Percentiles rank a stretch among this genome's conserved stretches.
These are phyloP conservation scores for Colletotrichum echinochloae DNA, from an alignment of 2,329 filamentous ascomycete genomes.

Conservation along the genomic window DNA sequence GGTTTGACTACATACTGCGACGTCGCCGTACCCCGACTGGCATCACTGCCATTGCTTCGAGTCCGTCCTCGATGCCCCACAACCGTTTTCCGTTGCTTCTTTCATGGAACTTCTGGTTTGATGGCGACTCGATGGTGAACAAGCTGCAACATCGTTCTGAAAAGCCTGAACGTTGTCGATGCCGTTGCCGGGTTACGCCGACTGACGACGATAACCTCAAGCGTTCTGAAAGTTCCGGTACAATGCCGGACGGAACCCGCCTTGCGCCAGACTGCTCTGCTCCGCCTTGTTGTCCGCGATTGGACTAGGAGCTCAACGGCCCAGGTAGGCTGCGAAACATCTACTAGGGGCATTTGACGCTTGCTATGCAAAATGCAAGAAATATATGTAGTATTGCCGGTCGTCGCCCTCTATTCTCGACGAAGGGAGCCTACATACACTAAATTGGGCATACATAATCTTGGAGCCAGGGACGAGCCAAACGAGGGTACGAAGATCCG, in stretches of 20 bases:
- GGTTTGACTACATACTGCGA: not conserved
- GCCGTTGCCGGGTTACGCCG: slow-evolving; percentile 13
- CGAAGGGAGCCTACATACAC: not conserved
- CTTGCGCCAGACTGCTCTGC: slow-evolving; percentile 15
- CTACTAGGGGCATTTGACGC: not conserved
- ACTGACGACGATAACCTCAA: slow-evolving; percentile 35
- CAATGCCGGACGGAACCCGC: slow-evolving; percentile 2
- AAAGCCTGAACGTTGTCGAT: slow-evolving; percentile 1
- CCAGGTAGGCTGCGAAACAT: slow-evolving; percentile 25
- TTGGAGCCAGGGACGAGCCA: slow-evolving; percentile 3
- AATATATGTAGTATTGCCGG: not conserved
- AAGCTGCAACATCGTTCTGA: not conserved
- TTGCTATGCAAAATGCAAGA: not conserved
- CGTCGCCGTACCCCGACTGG: not conserved
- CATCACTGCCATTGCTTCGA: not conserved
- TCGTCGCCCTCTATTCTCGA: slow-evolving; percentile 19
- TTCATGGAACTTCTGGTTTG: no score
- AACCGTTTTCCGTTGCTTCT: not conserved
- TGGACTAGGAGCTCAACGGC: not conserved
- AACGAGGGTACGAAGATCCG: slow-evolving; percentile 27
- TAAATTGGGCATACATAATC: slow-evolving; percentile 27
- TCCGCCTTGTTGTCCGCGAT: slow-evolving; percentile 5
- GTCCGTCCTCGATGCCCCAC: not conserved
- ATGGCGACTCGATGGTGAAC: not conserved
- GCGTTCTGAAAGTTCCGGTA: slow-evolving; percentile 29